Conservation (phyloP, 768 basidiomycete species). For the Boletus rubescentipes region DNA sequence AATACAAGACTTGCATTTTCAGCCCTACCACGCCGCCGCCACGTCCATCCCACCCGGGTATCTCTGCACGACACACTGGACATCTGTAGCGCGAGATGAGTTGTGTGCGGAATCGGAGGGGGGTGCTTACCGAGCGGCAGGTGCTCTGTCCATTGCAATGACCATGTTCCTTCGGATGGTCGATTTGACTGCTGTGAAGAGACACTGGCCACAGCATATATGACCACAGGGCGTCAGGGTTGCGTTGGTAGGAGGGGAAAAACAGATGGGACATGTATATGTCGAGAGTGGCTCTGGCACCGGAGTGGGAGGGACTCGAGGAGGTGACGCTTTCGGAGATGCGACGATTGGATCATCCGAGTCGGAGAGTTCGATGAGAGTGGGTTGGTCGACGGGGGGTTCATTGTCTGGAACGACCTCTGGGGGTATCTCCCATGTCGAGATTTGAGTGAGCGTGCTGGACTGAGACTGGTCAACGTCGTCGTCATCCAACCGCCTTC, state of each 20-base stretch:
- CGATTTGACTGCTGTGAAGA: constrained; percentile 70
- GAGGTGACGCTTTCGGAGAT: background rate
- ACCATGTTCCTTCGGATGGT: constrained; percentile 49
- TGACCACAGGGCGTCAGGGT: constrained; percentile 82
- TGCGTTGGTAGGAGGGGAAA: constrained; percentile 70
- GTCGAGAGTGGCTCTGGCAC: constrained; percentile 42
- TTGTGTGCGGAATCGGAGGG: background rate
- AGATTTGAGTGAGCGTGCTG: constrained; percentile 7
- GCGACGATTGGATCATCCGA: background rate
- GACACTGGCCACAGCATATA: constrained; percentile 72
- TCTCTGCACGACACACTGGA: constrained; percentile 67
- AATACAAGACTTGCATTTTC: constrained; percentile 38
- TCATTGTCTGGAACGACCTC: background rate
- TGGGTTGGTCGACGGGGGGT: background rate
- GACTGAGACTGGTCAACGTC: background rate
- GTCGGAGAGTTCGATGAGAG: constrained; percentile 1
- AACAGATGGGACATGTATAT: constrained; percentile 82
- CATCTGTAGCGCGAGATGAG: constrained; percentile 40
- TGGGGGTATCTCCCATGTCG: constrained; percentile 24
- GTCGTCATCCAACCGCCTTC: background rate
- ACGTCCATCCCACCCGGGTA: constrained; percentile 69
- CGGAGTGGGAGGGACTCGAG: background rate
- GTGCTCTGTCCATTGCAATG: constrained; percentile 31
- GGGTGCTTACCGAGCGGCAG: constrained; percentile 39
- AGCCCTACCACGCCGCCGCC: constrained; percentile 69